These are phyloP conservation scores for Pseudomonodictys pantanalensis DNA, from an alignment of 495 filamentous ascomycete genomes.

Conservation along the genomic window DNA sequence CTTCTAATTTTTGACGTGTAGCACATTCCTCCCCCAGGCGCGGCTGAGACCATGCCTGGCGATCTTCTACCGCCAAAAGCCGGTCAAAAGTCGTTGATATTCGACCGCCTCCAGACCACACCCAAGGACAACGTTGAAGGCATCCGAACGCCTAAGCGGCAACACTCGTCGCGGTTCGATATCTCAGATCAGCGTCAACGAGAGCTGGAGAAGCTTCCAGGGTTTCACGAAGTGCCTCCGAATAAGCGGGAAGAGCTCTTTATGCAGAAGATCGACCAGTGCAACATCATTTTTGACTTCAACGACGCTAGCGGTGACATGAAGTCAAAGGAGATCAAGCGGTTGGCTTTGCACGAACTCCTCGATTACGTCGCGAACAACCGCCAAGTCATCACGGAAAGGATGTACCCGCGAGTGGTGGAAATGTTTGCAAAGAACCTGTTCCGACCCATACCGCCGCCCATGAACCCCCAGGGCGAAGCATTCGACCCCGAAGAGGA, in stretches of 20 bases:
- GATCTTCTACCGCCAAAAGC: constrained; percentile 91
- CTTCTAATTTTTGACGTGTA: constrained; percentile 45
- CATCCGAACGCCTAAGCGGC: constrained; percentile 88
- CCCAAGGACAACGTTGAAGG: constrained; percentile 96
- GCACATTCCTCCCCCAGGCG: constrained; percentile 91
- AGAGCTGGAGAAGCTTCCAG: constrained; percentile 93
- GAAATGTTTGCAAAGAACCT: constrained; percentile 99
- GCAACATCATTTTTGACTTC: constrained; percentile 99
- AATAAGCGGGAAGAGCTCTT: constrained; percentile 95
- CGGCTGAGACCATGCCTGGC: constrained; percentile 95
- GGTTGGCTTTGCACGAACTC: constrained; percentile 91
- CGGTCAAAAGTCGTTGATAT: constrained; percentile 80
- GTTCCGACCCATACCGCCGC: constrained; percentile 93
- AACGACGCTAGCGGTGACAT: constrained; percentile 97
- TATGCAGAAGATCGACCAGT: constrained; percentile 99
- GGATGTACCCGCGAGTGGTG: constrained; percentile 97
- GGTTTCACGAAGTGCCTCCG: constrained; percentile 98
- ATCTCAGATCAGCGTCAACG: constrained; percentile 88
- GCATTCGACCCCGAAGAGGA: constrained; percentile 99
- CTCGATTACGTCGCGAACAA: constrained; percentile 99
- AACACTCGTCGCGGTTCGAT: constrained; percentile 96
- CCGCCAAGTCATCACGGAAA: constrained; percentile 94
- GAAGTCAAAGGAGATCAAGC: constrained; percentile 99
- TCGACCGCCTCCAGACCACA: constrained; percentile 85
- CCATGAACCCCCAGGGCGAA: constrained; percentile 95